phyloP scores from a whole-genome alignment of 2,329 filamentous ascomycete genomes.

The Hansfordia pulvinata region DNA sequence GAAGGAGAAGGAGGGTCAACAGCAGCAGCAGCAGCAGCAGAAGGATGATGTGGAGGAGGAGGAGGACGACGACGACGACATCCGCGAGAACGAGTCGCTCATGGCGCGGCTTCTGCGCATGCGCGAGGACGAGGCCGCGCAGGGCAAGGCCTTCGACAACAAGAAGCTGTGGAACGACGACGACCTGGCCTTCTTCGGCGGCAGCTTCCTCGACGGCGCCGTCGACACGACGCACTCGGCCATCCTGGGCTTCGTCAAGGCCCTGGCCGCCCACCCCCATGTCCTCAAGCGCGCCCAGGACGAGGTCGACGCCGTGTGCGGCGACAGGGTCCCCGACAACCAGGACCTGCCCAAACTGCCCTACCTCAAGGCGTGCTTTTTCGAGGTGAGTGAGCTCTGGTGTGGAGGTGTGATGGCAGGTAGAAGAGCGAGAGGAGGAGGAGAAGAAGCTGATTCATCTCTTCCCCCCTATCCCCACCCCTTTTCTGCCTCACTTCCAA shows the following conservation, averaged over 20 bases:
- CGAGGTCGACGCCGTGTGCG: conserved; percentile 6
- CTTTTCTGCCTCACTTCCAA: not conserved
- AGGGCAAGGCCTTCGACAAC: not conserved
- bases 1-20: too few species aligned
- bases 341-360: conserved; percentile 4
- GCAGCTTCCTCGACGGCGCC: conserved; percentile 7
- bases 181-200: conserved; percentile 6
- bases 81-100: conserved; percentile 2
- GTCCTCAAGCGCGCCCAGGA: conserved; percentile 5
- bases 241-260: conserved; percentile 5
- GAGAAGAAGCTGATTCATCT: too few species aligned
- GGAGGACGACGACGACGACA: too few species aligned
- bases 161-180: conserved; percentile 5
- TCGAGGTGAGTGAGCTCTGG: conserved; percentile 5
- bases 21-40: too few species aligned
- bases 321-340: conserved; percentile 3
- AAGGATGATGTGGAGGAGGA: too few species aligned
- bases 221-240: conserved; percentile 7
- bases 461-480: too few species aligned
- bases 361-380: conserved; percentile 8
- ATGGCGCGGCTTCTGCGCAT: conserved; percentile 3
- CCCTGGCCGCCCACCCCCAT: conserved; percentile 6
- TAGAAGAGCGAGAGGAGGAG: too few species aligned
- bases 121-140: conserved; percentile 1
- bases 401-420: too few species aligned